Evolutionary conservation across 495 filamentous ascomycete genomes (phyloP).

Genomic region (Astrothelium macrocarpum): DNA sequence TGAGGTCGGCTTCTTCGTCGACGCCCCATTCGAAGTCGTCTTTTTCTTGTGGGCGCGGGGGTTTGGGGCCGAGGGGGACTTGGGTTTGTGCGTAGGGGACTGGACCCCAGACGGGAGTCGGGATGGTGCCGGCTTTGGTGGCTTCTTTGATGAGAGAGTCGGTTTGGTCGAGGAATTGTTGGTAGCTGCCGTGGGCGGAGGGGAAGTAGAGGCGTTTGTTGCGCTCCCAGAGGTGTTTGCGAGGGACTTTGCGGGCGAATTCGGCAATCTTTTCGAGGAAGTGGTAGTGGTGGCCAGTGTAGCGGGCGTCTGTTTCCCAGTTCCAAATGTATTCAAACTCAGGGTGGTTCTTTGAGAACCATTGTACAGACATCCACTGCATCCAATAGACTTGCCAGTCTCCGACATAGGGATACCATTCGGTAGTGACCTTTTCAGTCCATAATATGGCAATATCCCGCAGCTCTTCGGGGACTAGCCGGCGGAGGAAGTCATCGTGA

Average conservation of each 20-base stretch:
- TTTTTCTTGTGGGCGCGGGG: conserved; percentile 41
- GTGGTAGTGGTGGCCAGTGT: conserved; percentile 62
- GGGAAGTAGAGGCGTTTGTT: conserved; percentile 65
- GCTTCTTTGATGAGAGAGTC: conserved; percentile 28
- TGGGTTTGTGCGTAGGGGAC: conserved; percentile 41
- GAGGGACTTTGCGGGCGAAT: conserved; percentile 53
- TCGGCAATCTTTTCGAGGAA: conserved; percentile 49
- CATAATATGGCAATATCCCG: conserved; percentile 58
- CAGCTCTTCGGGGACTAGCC: conserved; percentile 55
- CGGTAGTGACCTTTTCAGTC: conserved; percentile 47
- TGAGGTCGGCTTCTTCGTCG: conserved; percentile 66
- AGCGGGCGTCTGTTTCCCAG: conserved; percentile 63
- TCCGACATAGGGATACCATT: conserved; percentile 46
- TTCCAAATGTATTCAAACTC: conserved; percentile 72
- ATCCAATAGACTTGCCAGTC: conserved; percentile 36
- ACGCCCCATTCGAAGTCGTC: conserved; percentile 66
- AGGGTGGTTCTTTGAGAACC: conserved; percentile 57
- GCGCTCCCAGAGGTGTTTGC: conserved; percentile 65
- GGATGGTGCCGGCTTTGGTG: conserved; percentile 26
- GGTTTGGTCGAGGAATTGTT: conserved; percentile 42
- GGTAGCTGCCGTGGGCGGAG: conserved; percentile 51
- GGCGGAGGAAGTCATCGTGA: conserved; percentile 44
- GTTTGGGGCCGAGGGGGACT: conserved; percentile 48
- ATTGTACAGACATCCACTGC: conserved; percentile 52
- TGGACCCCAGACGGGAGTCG: conserved; percentile 52